phyloP scores from a whole-genome alignment of 176 grass and related monocot genomes.

The Aegilops bicornis region DNA sequence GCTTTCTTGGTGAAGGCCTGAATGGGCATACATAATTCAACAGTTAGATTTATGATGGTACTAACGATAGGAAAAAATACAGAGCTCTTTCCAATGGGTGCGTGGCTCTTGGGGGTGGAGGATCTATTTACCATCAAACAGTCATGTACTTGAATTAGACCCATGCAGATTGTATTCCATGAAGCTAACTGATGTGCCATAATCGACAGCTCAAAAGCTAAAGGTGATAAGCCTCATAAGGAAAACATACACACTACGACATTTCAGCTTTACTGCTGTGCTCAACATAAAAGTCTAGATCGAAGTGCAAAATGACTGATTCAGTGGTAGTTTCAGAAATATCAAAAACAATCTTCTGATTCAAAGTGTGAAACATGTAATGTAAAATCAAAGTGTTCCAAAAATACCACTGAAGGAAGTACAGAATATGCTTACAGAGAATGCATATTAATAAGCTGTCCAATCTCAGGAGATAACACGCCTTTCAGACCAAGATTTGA shows the following conservation, averaged over 20 bases:
- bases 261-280: neutral
- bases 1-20: neutral
- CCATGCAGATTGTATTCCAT: neutral
- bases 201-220: neutral
- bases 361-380: neutral
- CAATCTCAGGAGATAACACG: conserved; percentile 37
- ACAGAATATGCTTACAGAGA: conserved; percentile 49
- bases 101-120: too few species aligned
- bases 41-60: neutral
- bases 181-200: neutral
- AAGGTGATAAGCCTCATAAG: neutral
- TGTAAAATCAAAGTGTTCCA: neutral
- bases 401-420: neutral
- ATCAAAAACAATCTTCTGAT: neutral
- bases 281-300: neutral
- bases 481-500: conserved; percentile 65
- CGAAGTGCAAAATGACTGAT: neutral
- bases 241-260: neutral
- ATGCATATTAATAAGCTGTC: conserved; percentile 30
- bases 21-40: neutral
- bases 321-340: neutral
- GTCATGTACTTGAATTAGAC: neutral
- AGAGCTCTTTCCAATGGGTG: too few species aligned
- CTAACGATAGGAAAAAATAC: neutral
- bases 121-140: neutral